Evolutionary conservation across 352 stramenopile species (phyloP), one percentile per base, ranked within the genome.

Genomic region (Pythium monospermum): DNA sequence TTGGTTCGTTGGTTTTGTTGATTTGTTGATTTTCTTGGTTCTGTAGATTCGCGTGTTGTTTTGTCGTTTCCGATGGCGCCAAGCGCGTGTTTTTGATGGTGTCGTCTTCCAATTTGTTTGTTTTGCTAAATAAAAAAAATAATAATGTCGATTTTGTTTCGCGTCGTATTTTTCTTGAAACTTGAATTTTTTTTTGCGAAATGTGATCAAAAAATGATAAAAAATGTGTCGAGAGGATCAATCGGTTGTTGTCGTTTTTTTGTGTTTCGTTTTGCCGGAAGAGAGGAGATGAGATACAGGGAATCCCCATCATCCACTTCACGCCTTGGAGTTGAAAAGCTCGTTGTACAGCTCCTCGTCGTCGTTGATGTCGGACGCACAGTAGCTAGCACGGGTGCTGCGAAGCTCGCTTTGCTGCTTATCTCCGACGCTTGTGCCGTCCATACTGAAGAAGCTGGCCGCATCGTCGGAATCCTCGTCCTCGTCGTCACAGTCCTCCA

Each of bases 381-480:
- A 46, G 46, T 69, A 69, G 51, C 50, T 69, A 15, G 60, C 60
- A 41, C 51, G 23, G 18, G 40, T 65, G 50, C 60, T 69, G 32
- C 42, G 55, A 1, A 39, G 19, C 19, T 10, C 37, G n/a, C n/a
- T n/a, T n/a, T n/a, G n/a, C n/a, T n/a, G n/a, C n/a, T n/a, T n/a
- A n/a, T n/a, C n/a, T n/a, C n/a, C n/a, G n/a, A n/a, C n/a, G n/a
- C n/a, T n/a, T n/a, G n/a, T n/a, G 13, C 30, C 30, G 7, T 27
- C 26, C n/a, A 26, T 28, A 26, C 27, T 39, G 27, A 28, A 26
- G 12, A 39, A 54, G 37, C 16, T 28, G 21, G 43, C 46, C 23
- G 56, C 52, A 32, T 53, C 1, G 23, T 40, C 57, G 13, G 52
- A 41, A 1, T 60, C 31, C 4, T 57, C 47, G 21, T 65, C 61